Conservation (phyloP, 2,329 filamentous ascomycete species). For the Acrocalymma vagum region DNA sequence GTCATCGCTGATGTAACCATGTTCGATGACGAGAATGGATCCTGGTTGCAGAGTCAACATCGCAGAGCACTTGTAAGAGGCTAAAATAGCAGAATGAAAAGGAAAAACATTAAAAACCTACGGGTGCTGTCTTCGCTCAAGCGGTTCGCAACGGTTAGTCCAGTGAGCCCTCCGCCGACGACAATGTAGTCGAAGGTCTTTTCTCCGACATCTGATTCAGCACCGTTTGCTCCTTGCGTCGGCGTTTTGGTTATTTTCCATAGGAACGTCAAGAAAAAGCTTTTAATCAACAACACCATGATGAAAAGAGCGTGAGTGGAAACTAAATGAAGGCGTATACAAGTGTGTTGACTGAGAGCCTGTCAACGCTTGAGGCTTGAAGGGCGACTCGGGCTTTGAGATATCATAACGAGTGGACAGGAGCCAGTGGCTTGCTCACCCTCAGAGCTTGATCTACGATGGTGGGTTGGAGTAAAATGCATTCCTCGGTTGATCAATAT, state of each 20-base stretch:
- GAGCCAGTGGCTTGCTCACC: too few species aligned
- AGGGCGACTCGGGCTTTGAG: too few species aligned
- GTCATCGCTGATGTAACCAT: slow-evolving; percentile 32
- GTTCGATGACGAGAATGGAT: slow-evolving; percentile 37
- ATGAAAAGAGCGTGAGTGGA: slow-evolving; percentile 6
- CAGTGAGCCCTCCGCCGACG: slow-evolving; percentile 40
- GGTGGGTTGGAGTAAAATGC: too few species aligned
- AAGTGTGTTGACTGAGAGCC: too few species aligned
- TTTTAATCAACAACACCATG: slow-evolving; percentile 19
- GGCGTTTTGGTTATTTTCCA: slow-evolving; percentile 15
- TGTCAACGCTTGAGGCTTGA: too few species aligned
- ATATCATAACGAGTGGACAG: too few species aligned
- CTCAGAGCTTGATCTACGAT: too few species aligned
- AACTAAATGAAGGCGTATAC: slow-evolving; percentile 5
- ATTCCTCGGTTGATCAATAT: too few species aligned
- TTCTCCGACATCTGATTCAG: slow-evolving; percentile 19
- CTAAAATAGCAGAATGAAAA: background rate
- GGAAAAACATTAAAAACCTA: slow-evolving; percentile 9
- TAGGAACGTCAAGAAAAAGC: slow-evolving; percentile 19
- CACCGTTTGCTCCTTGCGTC: slow-evolving; percentile 4
- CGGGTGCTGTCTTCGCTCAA: slow-evolving; percentile 34
- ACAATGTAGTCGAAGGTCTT: slow-evolving; percentile 42
- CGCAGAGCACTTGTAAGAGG: slow-evolving; percentile 7
- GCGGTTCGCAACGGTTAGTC: slow-evolving; percentile 39
- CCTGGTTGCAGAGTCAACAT: too few species aligned